Evolutionary conservation across 176 grass and related monocot species (phyloP).

Genomic region (Bothriochloa decipiens): DNA sequence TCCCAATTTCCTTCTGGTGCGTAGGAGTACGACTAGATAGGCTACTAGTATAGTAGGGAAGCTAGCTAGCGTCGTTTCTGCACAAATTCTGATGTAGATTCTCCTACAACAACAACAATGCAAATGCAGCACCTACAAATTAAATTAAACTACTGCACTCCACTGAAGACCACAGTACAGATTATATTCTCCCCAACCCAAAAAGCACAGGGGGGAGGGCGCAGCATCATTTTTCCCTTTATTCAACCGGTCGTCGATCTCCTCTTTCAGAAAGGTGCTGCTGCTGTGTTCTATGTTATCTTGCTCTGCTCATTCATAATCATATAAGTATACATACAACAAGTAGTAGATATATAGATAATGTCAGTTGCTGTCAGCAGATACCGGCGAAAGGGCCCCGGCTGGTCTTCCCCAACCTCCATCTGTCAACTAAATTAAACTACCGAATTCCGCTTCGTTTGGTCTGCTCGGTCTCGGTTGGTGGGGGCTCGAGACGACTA

Average conservation of each 20-base stretch:
- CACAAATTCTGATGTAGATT: constrained; percentile 50
- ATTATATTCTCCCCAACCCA: not conserved
- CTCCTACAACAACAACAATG: not conserved
- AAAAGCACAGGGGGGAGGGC: not conserved
- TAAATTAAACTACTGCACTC: not conserved
- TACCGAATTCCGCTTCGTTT: not conserved
- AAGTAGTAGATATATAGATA: not conserved
- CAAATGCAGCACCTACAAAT: not conserved
- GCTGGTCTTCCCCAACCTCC: not conserved
- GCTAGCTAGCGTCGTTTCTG: not conserved
- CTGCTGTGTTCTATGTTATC: constrained; percentile 8
- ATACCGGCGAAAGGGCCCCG: constrained; percentile 2
- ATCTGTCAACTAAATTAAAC: not conserved
- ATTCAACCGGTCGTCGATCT: not conserved
- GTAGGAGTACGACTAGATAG: not conserved
- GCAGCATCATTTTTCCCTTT: constrained; percentile 9
- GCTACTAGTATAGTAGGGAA: no score
- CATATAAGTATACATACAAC: not conserved
- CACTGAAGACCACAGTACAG: not conserved
- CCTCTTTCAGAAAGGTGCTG: not conserved
- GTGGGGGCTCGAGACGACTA: constrained; percentile 45
- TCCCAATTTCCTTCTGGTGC: not conserved
- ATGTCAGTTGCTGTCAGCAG: not conserved
- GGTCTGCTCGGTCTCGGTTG: not conserved
- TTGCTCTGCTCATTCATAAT: not conserved